Evolutionary conservation across 2,329 filamentous ascomycete genomes (phyloP), one percentile per base, ranked within the genome.

Genomic region (Penicillium palitans): DNA sequence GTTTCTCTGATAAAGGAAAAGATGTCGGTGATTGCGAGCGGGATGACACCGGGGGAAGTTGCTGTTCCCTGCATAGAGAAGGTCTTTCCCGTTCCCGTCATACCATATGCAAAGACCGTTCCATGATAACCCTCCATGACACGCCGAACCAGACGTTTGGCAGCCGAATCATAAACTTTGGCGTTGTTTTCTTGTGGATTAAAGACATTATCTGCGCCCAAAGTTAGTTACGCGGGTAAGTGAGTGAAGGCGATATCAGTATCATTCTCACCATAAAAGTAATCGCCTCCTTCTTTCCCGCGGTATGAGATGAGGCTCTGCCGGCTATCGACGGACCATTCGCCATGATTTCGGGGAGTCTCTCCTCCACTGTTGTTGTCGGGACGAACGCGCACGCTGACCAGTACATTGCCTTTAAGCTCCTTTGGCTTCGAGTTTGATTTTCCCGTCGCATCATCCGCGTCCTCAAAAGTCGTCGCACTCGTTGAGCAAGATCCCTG

Each of bases 81-180:
- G 0, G 95, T 99, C 80, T 99, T 99, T 66, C 95, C 95, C 0
- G 95, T 98, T 61, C 95, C 95, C 4, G 95, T 99, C 93, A 98
- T 98, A 71, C 95, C 95, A 74, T 99, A 99, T 19, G 93, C 93
- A 74, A 99, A 98, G 25, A 99, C 95, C 1, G 95, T 99, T 59
- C 93, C 95, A 70, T 98, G 93, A 74, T 98, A 99, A 42, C 95
- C 95, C 79, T 99, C 95, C 95, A 99, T 99, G 50, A 99, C 95
- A 69, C 95, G 85, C 66, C 95, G 89, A 47, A 99, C 95, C 52
- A 99, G 82, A 61, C 95, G 89, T 78, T 98, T 98, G 44, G 95
- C 95, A 46, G 87, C 90, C 62, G 93, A 87, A 76, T 99, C 95
- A 74, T 99, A 99, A 10, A 99, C 95, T 72, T 89, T 89, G 53